A percentile compares a stretch with the other conserved stretches of the same genome.
These are phyloP conservation scores for Nigrospora sphaerica DNA, from an alignment of 2,329 filamentous ascomycete species.

Conservation along the genomic window DNA sequence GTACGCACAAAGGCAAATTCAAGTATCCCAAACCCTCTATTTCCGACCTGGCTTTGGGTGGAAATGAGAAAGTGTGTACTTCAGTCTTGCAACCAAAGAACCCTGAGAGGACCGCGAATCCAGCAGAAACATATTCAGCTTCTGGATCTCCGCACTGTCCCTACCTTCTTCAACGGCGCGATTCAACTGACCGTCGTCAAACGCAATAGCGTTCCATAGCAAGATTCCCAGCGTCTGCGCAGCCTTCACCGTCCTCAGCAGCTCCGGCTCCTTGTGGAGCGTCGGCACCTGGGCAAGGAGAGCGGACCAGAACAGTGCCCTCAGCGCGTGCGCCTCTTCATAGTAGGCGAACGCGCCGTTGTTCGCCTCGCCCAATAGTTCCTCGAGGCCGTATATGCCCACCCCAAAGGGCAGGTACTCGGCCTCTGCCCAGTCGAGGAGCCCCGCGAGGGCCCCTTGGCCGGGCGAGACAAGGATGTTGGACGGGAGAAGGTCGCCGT, in stretches of 20 bases:
- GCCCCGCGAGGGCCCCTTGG: conserved; percentile 38
- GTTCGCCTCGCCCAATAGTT: conserved; percentile 40
- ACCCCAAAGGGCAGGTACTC: conserved; percentile 54
- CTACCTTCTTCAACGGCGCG: conserved; percentile 44
- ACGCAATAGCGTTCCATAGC: conserved; percentile 58
- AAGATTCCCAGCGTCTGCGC: conserved; percentile 47
- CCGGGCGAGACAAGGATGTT: conserved; percentile 47
- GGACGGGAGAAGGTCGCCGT: conserved; percentile 51
- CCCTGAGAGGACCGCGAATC: background rate
- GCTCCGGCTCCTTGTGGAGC: conserved; percentile 20
- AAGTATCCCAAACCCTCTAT: background rate
- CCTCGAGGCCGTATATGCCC: conserved; percentile 53
- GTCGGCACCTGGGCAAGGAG: conserved; percentile 26
- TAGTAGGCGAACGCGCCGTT: conserved; percentile 34
- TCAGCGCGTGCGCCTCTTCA: conserved; percentile 31
- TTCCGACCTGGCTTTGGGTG: background rate
- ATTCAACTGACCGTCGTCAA: conserved; percentile 52
- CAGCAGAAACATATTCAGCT: conserved; percentile 31
- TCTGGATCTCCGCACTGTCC: conserved; percentile 46
- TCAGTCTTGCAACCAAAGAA: background rate
- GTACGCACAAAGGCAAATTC: background rate
- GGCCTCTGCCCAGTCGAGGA: conserved; percentile 60
- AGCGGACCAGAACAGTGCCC: conserved; percentile 42
- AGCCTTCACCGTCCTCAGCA: conserved; percentile 18
- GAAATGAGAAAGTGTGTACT: background rate